Evolutionary conservation across 805 yeast species (phyloP).

Genomic region (Candida morakotiae): DNA sequence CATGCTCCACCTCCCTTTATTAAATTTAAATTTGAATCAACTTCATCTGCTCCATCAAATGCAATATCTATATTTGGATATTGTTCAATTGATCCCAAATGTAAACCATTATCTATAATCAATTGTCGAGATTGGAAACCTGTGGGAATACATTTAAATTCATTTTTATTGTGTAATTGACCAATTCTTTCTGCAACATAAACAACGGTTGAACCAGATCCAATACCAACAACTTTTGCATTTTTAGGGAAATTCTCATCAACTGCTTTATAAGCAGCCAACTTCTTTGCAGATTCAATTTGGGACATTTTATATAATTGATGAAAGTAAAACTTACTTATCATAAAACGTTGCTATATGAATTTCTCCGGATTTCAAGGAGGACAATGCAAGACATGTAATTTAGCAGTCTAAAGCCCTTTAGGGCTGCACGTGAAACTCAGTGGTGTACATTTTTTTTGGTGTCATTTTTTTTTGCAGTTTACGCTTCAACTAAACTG

Average conservation of each 20-base stretch:
- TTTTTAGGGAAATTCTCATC: constrained; percentile 72
- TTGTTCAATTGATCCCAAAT: constrained; percentile 79
- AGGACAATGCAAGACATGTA: neutral
- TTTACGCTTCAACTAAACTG: constrained; percentile 7
- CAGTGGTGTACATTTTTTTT: neutral
- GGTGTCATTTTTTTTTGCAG: too few relatives aligned
- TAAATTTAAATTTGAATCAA: constrained; percentile 73
- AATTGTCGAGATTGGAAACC: constrained; percentile 93
- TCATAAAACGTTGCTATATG: neutral
- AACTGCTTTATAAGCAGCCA: constrained; percentile 89
- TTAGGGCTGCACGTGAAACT: neutral
- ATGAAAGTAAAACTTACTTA: neutral
- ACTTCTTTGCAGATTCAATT: constrained; percentile 78
- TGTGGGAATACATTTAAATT: constrained; percentile 84
- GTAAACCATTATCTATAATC: constrained; percentile 76
- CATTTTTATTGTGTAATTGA: constrained; percentile 48
- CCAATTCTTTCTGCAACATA: constrained; percentile 94
- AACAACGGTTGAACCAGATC: constrained; percentile 97
- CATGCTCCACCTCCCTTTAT: constrained; percentile 99
- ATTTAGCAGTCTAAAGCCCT: too few relatives aligned
- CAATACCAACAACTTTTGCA: constrained; percentile 83
- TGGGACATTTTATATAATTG: constrained; percentile 11
- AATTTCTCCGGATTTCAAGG: constrained; percentile 4
- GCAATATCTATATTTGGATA: constrained; percentile 82
- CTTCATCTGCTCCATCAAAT: constrained; percentile 98